These are phyloP conservation scores for Aspergillus neoniger DNA, from an alignment of 2,329 filamentous ascomycete species.

Conservation along the genomic window DNA sequence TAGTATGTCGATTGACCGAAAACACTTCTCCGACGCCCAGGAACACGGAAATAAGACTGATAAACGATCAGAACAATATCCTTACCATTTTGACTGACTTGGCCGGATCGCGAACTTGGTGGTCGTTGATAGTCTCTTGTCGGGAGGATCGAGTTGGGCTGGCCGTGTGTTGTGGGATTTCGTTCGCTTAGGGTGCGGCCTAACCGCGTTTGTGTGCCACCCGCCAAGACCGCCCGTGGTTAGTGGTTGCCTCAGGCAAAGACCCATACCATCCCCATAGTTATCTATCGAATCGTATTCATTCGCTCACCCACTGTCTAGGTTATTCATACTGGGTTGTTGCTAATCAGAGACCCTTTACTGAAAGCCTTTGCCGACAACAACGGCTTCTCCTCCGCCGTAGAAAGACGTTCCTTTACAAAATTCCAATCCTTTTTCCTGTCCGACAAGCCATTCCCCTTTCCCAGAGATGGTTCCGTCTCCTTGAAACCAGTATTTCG, in stretches of 20 bases:
- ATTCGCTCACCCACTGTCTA: neutral
- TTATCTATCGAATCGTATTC: neutral
- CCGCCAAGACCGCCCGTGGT: constrained; percentile 19
- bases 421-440: constrained; percentile 77
- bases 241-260: constrained; percentile 9
- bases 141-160: constrained; percentile 37
- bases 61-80: constrained; percentile 19
- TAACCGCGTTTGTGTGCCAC: constrained; percentile 30
- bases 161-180: constrained; percentile 47
- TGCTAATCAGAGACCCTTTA: neutral
- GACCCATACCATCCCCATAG: neutral
- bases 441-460: constrained; percentile 84
- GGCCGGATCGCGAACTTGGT: constrained; percentile 46
- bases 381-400: constrained; percentile 73
- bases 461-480: constrained; percentile 45
- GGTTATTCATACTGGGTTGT: neutral
- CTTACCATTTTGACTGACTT: constrained; percentile 54
- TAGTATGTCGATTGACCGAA: constrained; percentile 13
- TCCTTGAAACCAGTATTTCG: constrained; percentile 66
- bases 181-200: constrained; percentile 45
- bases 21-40: constrained; percentile 26
- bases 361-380: constrained; percentile 52
- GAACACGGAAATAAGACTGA: constrained; percentile 26
- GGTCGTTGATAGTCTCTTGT: constrained; percentile 46
- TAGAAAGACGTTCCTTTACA: constrained; percentile 82